Base-by-base conservation (phyloP, 352 stramenopile genomes). In the Achlya hypogyna region DNA sequence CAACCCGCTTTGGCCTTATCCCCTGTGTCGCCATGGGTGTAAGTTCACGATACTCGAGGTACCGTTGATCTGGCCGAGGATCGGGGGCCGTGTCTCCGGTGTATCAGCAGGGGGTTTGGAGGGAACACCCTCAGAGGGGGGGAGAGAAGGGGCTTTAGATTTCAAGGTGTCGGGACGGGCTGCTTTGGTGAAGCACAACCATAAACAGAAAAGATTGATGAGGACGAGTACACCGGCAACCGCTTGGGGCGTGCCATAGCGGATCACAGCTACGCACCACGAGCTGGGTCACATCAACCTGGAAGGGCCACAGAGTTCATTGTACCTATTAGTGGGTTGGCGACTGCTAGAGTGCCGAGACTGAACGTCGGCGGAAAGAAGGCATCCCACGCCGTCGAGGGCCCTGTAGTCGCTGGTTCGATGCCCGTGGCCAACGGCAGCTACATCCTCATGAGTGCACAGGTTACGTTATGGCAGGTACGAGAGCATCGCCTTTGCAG, bases 211-310 rank as follows among this genome's bases (percentile, higher is more conserved):
- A 0, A 69, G 71, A 31, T 87, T 87, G 69, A 77, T 72, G 53
- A 83, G 45, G 23, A 81, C 52, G 5, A 60, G 59, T 6, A 70
- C 53, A 6, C 74, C 70, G 38, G 68, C 69, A 47, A 76, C 64
- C 5, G 53, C 56, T 20, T 71, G 70, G 14, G 69, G 56, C 32
- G 63, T 74, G 4, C 77, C 75, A 43, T 83, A 87, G 8, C 72
- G 71, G 23, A 84, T 72, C 5, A 86, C 56, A 28, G 82, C 78
- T 86, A 34, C 31, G 28, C n/a, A n/a, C n/a, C n/a, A n/a, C n/a
- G n/a, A n/a, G n/a, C n/a, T n/a, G n/a, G n/a, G n/a, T n/a, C n/a
- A n/a, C n/a, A n/a, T n/a, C n/a, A n/a, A n/a, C n/a, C n/a, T n/a
- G n/a, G n/a, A n/a, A n/a, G n/a, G n/a, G n/a, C n/a, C n/a, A n/a